Evolutionary conservation across 805 yeast genomes (phyloP).

Genomic region (Pichia thaimueangensis): DNA sequence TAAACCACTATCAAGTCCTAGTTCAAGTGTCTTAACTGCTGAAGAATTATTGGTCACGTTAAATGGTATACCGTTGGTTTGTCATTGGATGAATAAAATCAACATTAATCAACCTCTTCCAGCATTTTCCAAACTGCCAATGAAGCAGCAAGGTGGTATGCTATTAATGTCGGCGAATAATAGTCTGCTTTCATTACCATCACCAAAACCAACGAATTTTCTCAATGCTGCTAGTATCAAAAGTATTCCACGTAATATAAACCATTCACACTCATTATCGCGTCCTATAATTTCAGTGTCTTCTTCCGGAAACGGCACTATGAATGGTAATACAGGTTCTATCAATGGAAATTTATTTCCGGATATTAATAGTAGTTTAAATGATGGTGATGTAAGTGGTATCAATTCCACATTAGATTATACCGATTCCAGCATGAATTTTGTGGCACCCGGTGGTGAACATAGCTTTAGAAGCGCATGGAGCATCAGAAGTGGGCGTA

Average conservation of each 20-base stretch:
- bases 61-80: background rate
- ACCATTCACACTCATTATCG: background rate
- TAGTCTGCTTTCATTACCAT: slow-evolving; percentile 8
- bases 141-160: background rate
- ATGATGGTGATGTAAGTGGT: background rate
- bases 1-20: slow-evolving; percentile 2
- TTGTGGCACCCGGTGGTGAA: background rate
- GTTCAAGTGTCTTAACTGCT: background rate
- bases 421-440: background rate
- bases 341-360: background rate
- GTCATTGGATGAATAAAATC: slow-evolving; percentile 3
- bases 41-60: slow-evolving; percentile 4
- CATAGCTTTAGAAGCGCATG: slow-evolving; percentile 3
- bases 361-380: background rate
- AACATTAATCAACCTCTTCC: slow-evolving; percentile 1
- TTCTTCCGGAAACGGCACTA: background rate
- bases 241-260: background rate
- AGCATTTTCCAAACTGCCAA: background rate
- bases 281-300: background rate
- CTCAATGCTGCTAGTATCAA: background rate
- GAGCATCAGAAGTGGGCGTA: slow-evolving; percentile 5
- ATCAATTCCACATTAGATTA: background rate
- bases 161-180: slow-evolving; percentile 10
- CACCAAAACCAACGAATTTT: background rate
- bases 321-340: background rate